Evolutionary conservation across 2,329 filamentous ascomycete genomes (phyloP), one percentile per base, ranked within the genome.

Genomic region (Fusarium irregulare): DNA sequence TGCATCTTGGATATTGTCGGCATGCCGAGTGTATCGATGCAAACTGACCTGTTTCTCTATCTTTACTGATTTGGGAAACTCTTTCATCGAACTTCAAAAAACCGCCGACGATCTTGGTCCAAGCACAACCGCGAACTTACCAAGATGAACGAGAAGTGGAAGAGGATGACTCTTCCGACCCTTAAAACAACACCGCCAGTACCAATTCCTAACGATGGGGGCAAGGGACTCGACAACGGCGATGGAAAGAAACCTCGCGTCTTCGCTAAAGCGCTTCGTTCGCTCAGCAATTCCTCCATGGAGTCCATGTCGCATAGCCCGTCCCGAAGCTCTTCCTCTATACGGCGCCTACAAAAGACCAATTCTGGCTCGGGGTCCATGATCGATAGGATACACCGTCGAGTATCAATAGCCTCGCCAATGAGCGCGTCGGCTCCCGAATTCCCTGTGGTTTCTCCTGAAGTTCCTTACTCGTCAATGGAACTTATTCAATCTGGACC

Each of bases 401-500:
- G 80, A 32, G 77, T 81, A 18, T 83, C 81, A 16, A 80, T 77
- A 56, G 79, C 79, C 21, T 81, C 79, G 7, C 72, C 76, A 12
- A 60, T 76, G 45, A 77, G 75, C 60, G 74, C 74, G 20, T 75
- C 78, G 8, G 74, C 76, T 27, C 69, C 75, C 20, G 79, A 81
- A 45, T 57, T 74, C 13, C 72, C 78, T 7, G 70, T 64, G 16
- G 71, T 74, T 28, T 70, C 77, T 7, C 48, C 76, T 12, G 79
- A 82, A 23, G 72, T 75, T 18, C 74, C 78, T 6, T 79, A 80
- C 46, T 69, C 76, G 3, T 70, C 76, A 14, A 82, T 83, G 79
- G 80, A 80, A 40, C 71, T 85, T 20, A 67, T 85, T 42, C 82
- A 82, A 48, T 81, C 81, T 51, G 84, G 84, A 4, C 76, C 82